Conservation (phyloP, 1,284 basidiomycete species). For the Chondrostereum purpureum region DNA sequence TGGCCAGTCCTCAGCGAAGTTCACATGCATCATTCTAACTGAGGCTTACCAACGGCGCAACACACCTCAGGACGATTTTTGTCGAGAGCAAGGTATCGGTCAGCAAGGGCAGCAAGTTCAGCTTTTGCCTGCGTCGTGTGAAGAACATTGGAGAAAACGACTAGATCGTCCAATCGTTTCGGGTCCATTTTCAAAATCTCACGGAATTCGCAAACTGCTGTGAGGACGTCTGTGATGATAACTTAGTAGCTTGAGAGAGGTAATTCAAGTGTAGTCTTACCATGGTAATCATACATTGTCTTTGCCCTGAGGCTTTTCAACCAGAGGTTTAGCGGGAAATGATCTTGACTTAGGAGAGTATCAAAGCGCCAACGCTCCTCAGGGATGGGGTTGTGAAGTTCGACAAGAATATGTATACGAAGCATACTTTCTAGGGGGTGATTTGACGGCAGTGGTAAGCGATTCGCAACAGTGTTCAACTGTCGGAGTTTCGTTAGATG, state of each 20-base stretch:
- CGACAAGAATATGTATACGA: constrained; percentile 83
- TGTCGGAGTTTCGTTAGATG: constrained; percentile 21
- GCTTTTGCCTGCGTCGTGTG: constrained; percentile 89
- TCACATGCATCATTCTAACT: too few relatives aligned
- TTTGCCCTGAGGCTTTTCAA: constrained; percentile 82
- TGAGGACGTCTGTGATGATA: constrained; percentile 15
- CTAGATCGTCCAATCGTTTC: constrained; percentile 90
- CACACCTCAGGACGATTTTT: constrained; percentile 92
- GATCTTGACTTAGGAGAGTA: constrained; percentile 59
- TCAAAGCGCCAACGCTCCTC: constrained; percentile 76
- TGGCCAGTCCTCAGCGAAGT: too few relatives aligned
- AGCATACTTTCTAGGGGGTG: constrained; percentile 84
- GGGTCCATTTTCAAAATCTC: constrained; percentile 78
- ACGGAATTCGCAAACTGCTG: constrained; percentile 53
- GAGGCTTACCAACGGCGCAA: constrained; percentile 78
- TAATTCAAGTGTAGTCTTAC: too few relatives aligned
- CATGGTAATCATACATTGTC: constrained; percentile 83
- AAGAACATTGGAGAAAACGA: constrained; percentile 94
- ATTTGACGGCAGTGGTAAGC: constrained; percentile 58
- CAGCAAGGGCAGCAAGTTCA: constrained; percentile 88
- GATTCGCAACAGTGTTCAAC: constrained; percentile 58
- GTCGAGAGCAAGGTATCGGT: constrained; percentile 83
- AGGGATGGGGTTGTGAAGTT: constrained; percentile 83
- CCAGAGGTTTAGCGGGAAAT: constrained; percentile 83
- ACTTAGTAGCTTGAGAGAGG: not conserved